These are phyloP conservation scores for Paramecium biaurelia DNA, from an alignment of 73 alveolate genomes.

Conservation along the genomic window DNA sequence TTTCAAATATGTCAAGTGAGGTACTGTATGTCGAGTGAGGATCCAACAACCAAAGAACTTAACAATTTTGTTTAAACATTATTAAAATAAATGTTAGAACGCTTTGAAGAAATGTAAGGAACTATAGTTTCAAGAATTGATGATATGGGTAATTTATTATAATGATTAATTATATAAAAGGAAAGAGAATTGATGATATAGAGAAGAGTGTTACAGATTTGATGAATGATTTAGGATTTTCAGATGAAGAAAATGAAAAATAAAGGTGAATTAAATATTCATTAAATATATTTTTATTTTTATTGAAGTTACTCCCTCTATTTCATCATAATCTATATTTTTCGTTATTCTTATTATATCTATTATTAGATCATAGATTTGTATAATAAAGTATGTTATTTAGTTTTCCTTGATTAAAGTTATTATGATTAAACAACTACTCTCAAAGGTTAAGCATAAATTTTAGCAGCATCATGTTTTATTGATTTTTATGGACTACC, in stretches of 20 bases:
- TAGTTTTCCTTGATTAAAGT: neutral
- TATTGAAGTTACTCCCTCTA: neutral
- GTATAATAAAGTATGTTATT: neutral
- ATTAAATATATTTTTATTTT: neutral
- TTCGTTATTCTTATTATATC: neutral
- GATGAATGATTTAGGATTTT: constrained; percentile 59
- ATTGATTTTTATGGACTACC: neutral
- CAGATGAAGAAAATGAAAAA: constrained; percentile 48
- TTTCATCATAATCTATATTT: neutral
- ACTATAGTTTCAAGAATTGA: constrained; percentile 57
- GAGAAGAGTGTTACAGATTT: constrained; percentile 56
- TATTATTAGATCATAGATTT: neutral
- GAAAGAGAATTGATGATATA: constrained; percentile 60
- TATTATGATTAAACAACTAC: neutral
- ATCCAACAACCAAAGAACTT: neutral
- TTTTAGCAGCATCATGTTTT: neutral
- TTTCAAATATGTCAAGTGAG: constrained; percentile 18
- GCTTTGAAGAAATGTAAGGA: constrained; percentile 60
- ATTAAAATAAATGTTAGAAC: constrained; percentile 51
- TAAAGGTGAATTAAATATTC: neutral
- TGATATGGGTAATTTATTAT: constrained; percentile 45
- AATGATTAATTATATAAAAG: neutral
- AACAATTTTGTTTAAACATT: constrained; percentile 37
- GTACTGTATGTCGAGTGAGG: neutral
- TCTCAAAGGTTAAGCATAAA: neutral